Percentiles rank a stretch among this genome's conserved stretches.
These are phyloP conservation scores for Elongisporangium undulatum DNA, from an alignment of 352 stramenopile genomes.

Conservation along the genomic window DNA sequence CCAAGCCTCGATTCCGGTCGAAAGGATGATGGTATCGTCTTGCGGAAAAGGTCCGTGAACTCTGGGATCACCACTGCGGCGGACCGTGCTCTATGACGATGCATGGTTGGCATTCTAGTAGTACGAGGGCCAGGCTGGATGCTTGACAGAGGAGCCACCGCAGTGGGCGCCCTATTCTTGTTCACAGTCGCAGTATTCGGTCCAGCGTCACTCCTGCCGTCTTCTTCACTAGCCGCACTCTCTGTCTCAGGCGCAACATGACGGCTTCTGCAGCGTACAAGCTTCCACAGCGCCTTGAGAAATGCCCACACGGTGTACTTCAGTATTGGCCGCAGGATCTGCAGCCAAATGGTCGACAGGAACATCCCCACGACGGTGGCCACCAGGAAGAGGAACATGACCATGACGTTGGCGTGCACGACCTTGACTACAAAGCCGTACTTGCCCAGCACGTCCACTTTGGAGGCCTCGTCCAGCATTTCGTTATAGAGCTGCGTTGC, in stretches of 20 bases:
- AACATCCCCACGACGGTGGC: conserved; percentile 46
- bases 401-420: conserved; percentile 64
- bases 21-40: conserved; percentile 35
- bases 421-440: conserved; percentile 66
- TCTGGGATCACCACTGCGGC: conserved; percentile 42
- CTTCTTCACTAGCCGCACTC: too few relatives aligned
- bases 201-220: neutral
- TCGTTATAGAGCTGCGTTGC: conserved; percentile 26
- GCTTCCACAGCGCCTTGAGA: conserved; percentile 24
- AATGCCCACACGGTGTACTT: conserved; percentile 32
- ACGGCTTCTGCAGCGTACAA: conserved; percentile 1
- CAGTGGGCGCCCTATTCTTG: neutral
- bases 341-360: conserved; percentile 47
- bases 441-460: conserved; percentile 49
- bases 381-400: conserved; percentile 65
- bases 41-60: conserved; percentile 69
- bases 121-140: neutral
- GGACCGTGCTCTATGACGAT: neutral
- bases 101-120: neutral
- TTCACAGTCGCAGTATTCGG: neutral
- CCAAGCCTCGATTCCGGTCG: conserved; percentile 47
- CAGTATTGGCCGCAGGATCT: conserved; percentile 48
- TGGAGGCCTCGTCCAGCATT: conserved; percentile 26
- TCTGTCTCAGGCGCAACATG: neutral
- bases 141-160: neutral